Evolutionary conservation across 345 rosid genomes (phyloP), one percentile per base, ranked within the genome.

Genomic region (Citrus medica): DNA sequence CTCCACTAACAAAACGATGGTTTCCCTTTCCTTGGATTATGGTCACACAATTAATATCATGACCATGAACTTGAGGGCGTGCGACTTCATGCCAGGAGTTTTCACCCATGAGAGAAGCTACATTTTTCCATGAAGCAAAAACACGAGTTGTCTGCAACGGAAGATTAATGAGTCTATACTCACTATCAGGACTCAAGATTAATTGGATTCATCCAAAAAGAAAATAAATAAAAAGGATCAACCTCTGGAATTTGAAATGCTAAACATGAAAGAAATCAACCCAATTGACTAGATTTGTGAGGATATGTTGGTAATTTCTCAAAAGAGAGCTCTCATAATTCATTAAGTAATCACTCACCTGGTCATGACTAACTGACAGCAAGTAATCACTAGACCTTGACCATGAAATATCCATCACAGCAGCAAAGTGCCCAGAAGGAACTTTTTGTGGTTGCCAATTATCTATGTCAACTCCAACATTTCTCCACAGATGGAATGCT

Each of bases 61-160:
- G 99, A 30, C 99, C 99, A 82, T 96, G 99, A 85, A 96, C 86
- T 86, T 96, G 98, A 80, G 99, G 99, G 53, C 97, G 92, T 56
- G 95, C 92, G 42, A 96, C 85, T 89, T 96, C 99, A 86, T 94
- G 94, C 97, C 97, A 92, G 67, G 86, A 84, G 80, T 85, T 88
- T 73, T 71, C 82, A 59, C 79, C 83, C 12, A 22, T 67, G 56
- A 30, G 75, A 74, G 86, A 80, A 32, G 83, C 84, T 63, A 78
- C 87, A 76, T 64, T 86, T 87, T 89, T 37, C 99, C 98, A 96
- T 69, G 97, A 88, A 55, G 93, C 92, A 89, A 91, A 94, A 71
- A 89, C 82, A 42, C 95, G 98, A 37, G 91, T 81, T 28, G 97
- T 91, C 98, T 96, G 90, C 73, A 88, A 77, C 6, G 1, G 64